Base-by-base conservation (phyloP, 352 stramenopile species). In the Salisapilia sapeloensis region DNA sequence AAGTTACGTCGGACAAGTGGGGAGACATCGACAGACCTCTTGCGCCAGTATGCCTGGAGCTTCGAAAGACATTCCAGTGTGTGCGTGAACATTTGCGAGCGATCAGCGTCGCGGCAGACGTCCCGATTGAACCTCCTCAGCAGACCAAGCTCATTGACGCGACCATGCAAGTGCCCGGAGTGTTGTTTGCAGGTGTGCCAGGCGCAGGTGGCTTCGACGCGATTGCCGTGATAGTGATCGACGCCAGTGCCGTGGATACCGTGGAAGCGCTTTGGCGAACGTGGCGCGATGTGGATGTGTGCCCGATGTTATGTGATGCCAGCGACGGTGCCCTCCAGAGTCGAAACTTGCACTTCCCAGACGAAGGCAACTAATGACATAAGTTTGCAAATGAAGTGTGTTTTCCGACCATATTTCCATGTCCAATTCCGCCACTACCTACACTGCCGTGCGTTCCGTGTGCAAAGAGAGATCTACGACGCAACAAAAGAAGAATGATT, bases 161-260 rank as follows among this genome's bases (percentile, higher is more conserved):
- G 37, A 97, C 92, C 1, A 64, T 93, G 53, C 48, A 53, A 13
- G 48, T 98, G 17, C 81, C 92, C 18, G 93, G 93, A 24, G 93
- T 98, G 8, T 42, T 98, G 14, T 72, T 89, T 4, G 83, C 80
- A 29, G 86, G 92, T 23, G 90, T 98, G 8, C 93, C 93, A 38
- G 92, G 93, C 33, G 93, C 93, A 23, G 93, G 93, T 44, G 93
- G 93, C 21, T 96, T 95, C 42, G 93, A 98, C 52, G 93, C 93
- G 1, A 71, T 98, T 34, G 97, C 94, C 51, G 92, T 90, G 17
- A 34, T 96, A 16, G 61, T 75, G 14, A 38, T 94, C 24, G 60
- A 94, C 35, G 38, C 53, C n/a, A 27, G 45, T 8, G 61, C 53
- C 15, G 36, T 85, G 2, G 42, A 52, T 25, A 42, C 29, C 17